Evolutionary conservation across 225 moss, liverwort and hornwort genomes (phyloP), one percentile per base, ranked within the genome.

Genomic region (Climacium dendroides): DNA sequence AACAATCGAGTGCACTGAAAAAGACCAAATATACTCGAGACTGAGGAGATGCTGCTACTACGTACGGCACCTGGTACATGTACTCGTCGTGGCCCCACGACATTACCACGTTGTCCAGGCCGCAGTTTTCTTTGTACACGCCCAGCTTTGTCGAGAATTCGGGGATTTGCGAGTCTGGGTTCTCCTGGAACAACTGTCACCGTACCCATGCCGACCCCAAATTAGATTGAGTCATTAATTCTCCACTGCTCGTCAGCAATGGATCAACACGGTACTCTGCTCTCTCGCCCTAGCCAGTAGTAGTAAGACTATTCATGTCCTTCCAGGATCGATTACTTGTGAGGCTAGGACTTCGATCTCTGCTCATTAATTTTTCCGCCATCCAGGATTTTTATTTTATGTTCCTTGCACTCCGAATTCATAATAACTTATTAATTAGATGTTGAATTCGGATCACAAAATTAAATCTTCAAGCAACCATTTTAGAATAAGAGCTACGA

Each of bases 11-110:
- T 34, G 82, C 58, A 60, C 25, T 67, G 77, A 77, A 48, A 73
- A 74, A 30, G 37, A 79, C n/a, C 76, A 64, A 76, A 64, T 62
- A 79, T 34, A 61, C 55, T 65, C 63, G 61, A 52, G 19, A 61
- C 30, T 74, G 73, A 43, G 28, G 37, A 69, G 67, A 67, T 10
- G 61, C 79, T 65, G 10, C 37, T 19, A 11, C 15, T 32, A 57
- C 22, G 30, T 32, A 43, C 32, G 30, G 83, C 71, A 91, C 95
- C 93, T 93, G 90, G 79, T 91, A 92, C 93, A 95, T 89, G 82
- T 90, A 94, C 87, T 95, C 95, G 80, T 95, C 95, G 70, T 95
- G 95, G n/a, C 95, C 95, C 95, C 95, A 95, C 43, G 95, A 95
- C 94, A 95, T 94, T 50, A 78, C 37, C 79, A 95, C 93, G 25